Evolutionary conservation across 371 early-diverging fungal genomes (phyloP).

Genomic region (Entomophthora muscae): DNA sequence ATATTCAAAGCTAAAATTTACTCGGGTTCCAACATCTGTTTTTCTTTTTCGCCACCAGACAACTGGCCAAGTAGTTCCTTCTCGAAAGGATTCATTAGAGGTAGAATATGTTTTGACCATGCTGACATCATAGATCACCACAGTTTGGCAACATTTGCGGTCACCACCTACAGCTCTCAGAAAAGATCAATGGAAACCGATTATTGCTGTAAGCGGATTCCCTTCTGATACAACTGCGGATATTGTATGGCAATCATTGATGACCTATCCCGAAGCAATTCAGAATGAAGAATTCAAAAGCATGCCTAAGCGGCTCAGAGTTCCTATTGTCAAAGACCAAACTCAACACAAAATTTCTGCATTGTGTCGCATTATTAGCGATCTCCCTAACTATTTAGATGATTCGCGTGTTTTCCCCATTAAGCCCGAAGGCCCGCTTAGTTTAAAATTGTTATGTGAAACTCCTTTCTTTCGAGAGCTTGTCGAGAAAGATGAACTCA

Average conservation of each 20-base stretch:
- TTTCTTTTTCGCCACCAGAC: neutral
- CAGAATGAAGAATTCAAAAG: neutral
- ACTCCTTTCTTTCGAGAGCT: conserved; percentile 1
- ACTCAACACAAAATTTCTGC: conserved; percentile 8
- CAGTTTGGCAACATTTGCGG: conserved; percentile 4
- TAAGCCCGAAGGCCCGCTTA: neutral
- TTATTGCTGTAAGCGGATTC: neutral
- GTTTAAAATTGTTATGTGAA: neutral
- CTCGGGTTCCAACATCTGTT: neutral
- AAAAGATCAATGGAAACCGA: conserved; percentile 10
- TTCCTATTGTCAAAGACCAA: neutral
- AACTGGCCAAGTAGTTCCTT: conserved; percentile 7
- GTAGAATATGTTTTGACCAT: neutral
- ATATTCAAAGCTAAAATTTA: neutral
- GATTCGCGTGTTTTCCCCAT: conserved; percentile 3
- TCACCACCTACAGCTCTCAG: neutral
- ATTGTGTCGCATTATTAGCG: conserved; percentile 1
- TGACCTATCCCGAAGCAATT: conserved; percentile 2
- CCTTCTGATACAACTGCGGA: neutral
- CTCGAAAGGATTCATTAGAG: neutral
- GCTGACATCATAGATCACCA: neutral
- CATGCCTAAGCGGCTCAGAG: neutral
- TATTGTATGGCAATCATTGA: conserved; percentile 6
- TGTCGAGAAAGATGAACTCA: neutral
- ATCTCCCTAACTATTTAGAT: neutral